These are phyloP conservation scores for Oryza longistaminata DNA, from an alignment of 176 grass and related monocot genomes.

Conservation along the genomic window DNA sequence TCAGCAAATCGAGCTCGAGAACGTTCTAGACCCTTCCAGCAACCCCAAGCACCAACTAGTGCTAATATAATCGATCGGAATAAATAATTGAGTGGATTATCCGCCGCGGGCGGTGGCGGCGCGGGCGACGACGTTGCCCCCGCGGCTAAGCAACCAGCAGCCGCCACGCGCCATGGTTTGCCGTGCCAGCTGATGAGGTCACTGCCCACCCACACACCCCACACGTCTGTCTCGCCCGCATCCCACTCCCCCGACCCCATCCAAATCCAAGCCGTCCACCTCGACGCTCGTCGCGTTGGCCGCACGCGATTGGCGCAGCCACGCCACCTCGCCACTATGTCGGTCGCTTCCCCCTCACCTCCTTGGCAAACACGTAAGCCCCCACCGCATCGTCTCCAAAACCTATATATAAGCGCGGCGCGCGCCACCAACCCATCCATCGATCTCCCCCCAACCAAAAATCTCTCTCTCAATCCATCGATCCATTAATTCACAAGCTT, in stretches of 20 bases:
- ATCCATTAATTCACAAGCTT: background rate
- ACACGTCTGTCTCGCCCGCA: background rate
- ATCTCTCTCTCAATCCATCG: background rate
- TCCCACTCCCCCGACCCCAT: background rate
- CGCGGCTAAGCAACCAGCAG: slow-evolving; percentile 35
- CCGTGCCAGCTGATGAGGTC: background rate
- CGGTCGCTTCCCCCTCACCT: background rate
- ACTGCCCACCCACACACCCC: slow-evolving; percentile 12
- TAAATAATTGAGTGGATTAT: background rate
- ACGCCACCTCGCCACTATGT: background rate
- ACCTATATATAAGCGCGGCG: background rate
- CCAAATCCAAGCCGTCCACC: slow-evolving; percentile 14
- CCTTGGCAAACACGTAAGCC: slow-evolving; percentile 37
- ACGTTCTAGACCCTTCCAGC: background rate
- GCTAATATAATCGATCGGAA: background rate
- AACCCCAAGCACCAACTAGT: too few species aligned
- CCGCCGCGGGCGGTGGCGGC: background rate
- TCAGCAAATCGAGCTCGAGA: background rate
- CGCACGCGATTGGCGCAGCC: background rate
- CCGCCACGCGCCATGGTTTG: slow-evolving; percentile 23
- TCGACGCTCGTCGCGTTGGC: slow-evolving; percentile 30
- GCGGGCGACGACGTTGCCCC: background rate
- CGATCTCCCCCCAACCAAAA: background rate
- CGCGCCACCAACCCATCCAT: background rate
- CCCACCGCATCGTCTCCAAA: background rate